Percentiles rank a stretch among this genome's conserved stretches.
Evolutionary conservation across 2,329 filamentous ascomycete genomes (phyloP).

Genomic region (Aspergillus sp.): DNA sequence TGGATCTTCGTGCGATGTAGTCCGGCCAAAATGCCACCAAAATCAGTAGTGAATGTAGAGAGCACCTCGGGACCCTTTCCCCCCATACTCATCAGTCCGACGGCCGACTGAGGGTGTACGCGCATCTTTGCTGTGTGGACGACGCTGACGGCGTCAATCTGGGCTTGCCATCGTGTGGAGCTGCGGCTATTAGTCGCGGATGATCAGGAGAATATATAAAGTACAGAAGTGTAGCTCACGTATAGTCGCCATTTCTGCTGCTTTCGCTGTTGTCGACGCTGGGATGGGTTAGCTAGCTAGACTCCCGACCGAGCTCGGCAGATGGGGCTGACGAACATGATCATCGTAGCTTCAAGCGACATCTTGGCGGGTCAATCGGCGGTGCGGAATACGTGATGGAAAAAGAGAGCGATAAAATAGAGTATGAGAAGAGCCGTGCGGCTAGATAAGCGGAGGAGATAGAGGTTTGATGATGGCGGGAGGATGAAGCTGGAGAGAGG

Average conservation of each 20-base stretch:
- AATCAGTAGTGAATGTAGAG: conserved; percentile 92
- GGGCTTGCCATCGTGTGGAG: conserved; percentile 92
- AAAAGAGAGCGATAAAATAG: not conserved
- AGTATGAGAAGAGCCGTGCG: not conserved
- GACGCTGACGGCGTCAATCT: conserved; percentile 90
- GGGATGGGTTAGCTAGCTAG: conserved; percentile 21
- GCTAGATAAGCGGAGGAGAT: conserved; percentile 3
- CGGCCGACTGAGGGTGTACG: conserved; percentile 93
- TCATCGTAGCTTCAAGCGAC: conserved; percentile 99
- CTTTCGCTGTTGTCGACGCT: conserved; percentile 98
- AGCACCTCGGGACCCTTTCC: conserved; percentile 96
- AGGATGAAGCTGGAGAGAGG: conserved; percentile 26
- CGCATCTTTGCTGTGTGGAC: conserved; percentile 95
- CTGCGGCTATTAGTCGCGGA: conserved; percentile 49
- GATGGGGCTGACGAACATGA: conserved; percentile 57
- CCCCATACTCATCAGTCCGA: conserved; percentile 98
- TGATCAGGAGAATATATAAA: not conserved
- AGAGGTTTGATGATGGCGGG: conserved; percentile 11
- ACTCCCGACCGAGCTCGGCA: conserved; percentile 11
- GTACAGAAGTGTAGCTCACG: conserved; percentile 43
- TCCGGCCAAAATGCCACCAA: conserved; percentile 90
- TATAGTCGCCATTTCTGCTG: conserved; percentile 92
- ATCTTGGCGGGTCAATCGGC: conserved; percentile 60
- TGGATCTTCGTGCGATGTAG: conserved; percentile 93
- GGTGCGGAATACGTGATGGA: conserved; percentile 25